These are phyloP conservation scores for Coniosporium tulheliwenetii DNA, from an alignment of 2,329 filamentous ascomycete genomes.

Conservation along the genomic window DNA sequence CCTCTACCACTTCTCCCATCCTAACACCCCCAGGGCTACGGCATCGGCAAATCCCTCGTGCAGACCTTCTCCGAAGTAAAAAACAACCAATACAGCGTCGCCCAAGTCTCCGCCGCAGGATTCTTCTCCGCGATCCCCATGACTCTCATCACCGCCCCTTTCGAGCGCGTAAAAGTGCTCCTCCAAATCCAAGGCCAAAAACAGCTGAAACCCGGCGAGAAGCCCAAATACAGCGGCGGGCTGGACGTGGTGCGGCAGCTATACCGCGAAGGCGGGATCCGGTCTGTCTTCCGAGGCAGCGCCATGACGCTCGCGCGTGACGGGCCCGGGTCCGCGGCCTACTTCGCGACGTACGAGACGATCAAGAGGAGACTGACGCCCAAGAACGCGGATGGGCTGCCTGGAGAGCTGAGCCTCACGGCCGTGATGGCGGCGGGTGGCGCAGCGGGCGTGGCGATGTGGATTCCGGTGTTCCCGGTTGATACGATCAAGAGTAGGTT, in stretches of 20 bases:
- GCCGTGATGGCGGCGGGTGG: constrained; percentile 80
- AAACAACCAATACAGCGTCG: constrained; percentile 62
- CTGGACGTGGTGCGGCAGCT: constrained; percentile 85
- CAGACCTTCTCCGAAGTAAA: constrained; percentile 47
- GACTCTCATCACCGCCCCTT: constrained; percentile 96
- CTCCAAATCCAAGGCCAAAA: constrained; percentile 95
- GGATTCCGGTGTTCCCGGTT: constrained; percentile 95
- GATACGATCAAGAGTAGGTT: constrained; percentile 92
- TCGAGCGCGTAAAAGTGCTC: constrained; percentile 97
- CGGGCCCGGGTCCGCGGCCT: constrained; percentile 81
- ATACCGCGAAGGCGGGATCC: constrained; percentile 78
- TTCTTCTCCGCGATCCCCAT: constrained; percentile 97
- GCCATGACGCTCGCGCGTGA: constrained; percentile 86
- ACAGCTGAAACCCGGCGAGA: constrained; percentile 68
- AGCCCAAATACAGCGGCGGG: constrained; percentile 79
- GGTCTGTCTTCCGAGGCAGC: constrained; percentile 82
- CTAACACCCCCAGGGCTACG: constrained; percentile 56
- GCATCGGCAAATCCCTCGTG: constrained; percentile 84
- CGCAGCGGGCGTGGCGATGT: constrained; percentile 91
- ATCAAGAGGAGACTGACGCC: constrained; percentile 82
- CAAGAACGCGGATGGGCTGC: constrained; percentile 57
- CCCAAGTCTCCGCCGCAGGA: constrained; percentile 77
- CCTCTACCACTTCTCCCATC: constrained; percentile 1
- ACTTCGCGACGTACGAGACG: constrained; percentile 95
- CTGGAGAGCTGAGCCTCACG: constrained; percentile 63